Base-by-base conservation (phyloP, 1,139 yeast genomes). In the Suhomyces chickasaworum region DNA sequence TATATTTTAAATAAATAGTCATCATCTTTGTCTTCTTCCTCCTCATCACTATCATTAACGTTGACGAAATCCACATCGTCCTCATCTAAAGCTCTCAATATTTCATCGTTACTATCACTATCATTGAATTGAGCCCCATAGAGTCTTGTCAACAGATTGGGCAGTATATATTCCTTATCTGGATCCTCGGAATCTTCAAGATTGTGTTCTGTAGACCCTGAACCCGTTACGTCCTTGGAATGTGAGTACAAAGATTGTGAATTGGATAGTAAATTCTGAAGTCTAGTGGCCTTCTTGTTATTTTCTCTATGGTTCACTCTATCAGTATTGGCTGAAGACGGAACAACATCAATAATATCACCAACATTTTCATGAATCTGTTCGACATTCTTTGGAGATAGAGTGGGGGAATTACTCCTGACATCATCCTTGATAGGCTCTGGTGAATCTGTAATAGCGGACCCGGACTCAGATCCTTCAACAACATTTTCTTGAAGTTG, bases 121-220 rank as follows among this genome's bases (percentile, higher is more conserved):
- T 56, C 63, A 15, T 54, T 55, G 6, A 50, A 33, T 30, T 53
- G 56, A 2, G 49, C 46, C 3, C 61, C 74, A 44, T 64, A 65
- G 40, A 61, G 66, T 37, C 60, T 61, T 8, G 73, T 67, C 42
- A 73, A 56, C 73, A 69, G 73, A 37, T 64, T 65, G 2, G 78
- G 77, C 75, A 69, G 75, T 21, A 72, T 65, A 49, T 73, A 73
- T 49, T 72, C 77, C 44, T 61, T 64, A 40, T 72, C 74, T 42
- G 40, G 48, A 2, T 46, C 52, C 1, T 47, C 64, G n/a, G 60
- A 53, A 22, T 53, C 53, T 17, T 50, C 49, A 22, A 45, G 15
- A 52, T 34, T 44, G 32, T 43, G 32, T 32, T 30, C 39, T 10
- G 17, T 37, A 4, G 25, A 32, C n/a, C 36, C 27, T 12, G 23